Percentiles rank a stretch among this genome's conserved stretches.
Conservation (phyloP, 225 moss, liverwort and hornwort species). For the Sphagnum contortum region DNA sequence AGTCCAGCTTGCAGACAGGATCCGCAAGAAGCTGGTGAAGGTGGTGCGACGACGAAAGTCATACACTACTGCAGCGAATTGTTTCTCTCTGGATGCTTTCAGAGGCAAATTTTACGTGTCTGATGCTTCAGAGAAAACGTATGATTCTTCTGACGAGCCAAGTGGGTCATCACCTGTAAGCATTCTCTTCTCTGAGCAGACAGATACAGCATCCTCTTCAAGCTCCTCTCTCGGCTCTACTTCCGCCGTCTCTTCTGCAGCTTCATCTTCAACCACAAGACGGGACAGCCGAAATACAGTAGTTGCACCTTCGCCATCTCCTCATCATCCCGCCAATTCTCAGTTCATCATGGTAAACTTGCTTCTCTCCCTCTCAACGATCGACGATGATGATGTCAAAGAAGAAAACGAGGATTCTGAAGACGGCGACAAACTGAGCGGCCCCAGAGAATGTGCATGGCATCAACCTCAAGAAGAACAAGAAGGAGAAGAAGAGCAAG, state of each 20-base stretch:
- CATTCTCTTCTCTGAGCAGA: conserved; percentile 26
- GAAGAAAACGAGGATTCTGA: conserved; percentile 6
- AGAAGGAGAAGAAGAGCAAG: not conserved
- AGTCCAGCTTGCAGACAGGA: conserved; percentile 17
- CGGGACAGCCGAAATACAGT: not conserved
- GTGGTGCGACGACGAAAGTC: conserved; percentile 13
- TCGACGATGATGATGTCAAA: conserved; percentile 15
- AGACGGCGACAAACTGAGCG: conserved; percentile 12
- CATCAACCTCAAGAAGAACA: conserved; percentile 37
- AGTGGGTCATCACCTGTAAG: conserved; percentile 15
- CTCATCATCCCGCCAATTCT: conserved; percentile 17
- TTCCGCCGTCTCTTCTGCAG: conserved; percentile 9
- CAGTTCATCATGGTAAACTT: conserved; percentile 34
- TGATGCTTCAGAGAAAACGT: not conserved
- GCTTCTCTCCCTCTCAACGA: conserved; percentile 24
- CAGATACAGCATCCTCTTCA: conserved; percentile 28
- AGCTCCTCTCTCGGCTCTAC: conserved; percentile 20
- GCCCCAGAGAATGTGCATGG: conserved; percentile 42
- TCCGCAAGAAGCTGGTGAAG: conserved; percentile 27
- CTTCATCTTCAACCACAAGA: too few relatives aligned
- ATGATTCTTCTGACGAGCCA: too few relatives aligned
- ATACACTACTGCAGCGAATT: conserved; percentile 13
- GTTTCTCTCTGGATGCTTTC: conserved; percentile 24
- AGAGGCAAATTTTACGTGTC: not conserved
- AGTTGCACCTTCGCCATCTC: not conserved